phyloP scores from a whole-genome alignment of 2,329 filamentous ascomycete genomes.

The Calonectria crousiana region DNA sequence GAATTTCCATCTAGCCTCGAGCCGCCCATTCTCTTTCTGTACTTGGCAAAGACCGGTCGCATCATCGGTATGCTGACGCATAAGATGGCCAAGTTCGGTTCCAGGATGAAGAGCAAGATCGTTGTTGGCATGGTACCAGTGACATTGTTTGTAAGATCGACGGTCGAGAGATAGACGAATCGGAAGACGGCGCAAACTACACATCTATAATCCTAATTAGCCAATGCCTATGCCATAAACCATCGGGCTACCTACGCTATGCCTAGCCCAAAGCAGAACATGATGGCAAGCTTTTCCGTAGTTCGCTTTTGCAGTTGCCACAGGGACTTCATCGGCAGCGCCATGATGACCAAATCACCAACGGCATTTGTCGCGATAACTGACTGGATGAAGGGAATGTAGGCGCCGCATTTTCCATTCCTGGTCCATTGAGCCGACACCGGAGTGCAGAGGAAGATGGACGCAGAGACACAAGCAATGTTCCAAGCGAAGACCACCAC shows the following conservation, averaged over 20 bases:
- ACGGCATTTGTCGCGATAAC: constrained; percentile 54
- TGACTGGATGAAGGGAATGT: constrained; percentile 53
- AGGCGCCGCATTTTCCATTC: constrained; percentile 46
- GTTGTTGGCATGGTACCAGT: constrained; percentile 56
- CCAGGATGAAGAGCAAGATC: constrained; percentile 54
- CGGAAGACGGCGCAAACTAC: constrained; percentile 54
- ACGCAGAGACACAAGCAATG: constrained; percentile 54
- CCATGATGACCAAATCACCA: constrained; percentile 54
- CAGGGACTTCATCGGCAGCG: constrained; percentile 52
- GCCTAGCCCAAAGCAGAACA: constrained; percentile 51
- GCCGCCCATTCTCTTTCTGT: constrained; percentile 48
- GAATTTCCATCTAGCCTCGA: constrained; percentile 46
- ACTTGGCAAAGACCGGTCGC: constrained; percentile 50
- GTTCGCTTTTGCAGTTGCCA: constrained; percentile 53
- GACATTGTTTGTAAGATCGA: constrained; percentile 51
- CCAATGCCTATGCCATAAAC: rapidly evolving
- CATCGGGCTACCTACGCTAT: constrained; percentile 45
- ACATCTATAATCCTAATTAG: constrained; percentile 43
- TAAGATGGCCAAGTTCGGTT: constrained; percentile 55
- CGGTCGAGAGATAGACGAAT: constrained; percentile 51
- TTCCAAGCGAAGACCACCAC: constrained; percentile 55
- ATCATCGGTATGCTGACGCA: constrained; percentile 58
- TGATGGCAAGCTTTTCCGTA: constrained; percentile 53
- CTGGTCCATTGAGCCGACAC: constrained; percentile 58
- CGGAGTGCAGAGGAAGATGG: constrained; percentile 61